Evolutionary conservation across 106 monocot genomes (phyloP).

Genomic region (Xerophyta viscosa): DNA sequence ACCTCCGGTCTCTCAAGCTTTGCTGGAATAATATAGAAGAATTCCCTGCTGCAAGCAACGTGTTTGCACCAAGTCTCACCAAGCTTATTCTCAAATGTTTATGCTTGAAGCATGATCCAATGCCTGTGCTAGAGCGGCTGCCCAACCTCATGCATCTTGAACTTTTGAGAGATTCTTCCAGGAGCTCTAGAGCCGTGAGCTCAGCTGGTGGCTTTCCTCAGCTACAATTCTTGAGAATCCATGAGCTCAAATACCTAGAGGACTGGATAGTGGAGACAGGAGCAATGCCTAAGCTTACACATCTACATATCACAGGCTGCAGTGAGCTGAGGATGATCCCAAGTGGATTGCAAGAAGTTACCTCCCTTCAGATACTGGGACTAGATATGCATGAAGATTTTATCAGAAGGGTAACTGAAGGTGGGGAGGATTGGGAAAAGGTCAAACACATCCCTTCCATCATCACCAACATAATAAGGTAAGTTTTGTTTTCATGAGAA

Average conservation of each 20-base stretch:
- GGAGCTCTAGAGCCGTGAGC: background rate
- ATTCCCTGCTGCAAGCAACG: background rate
- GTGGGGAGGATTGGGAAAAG: background rate
- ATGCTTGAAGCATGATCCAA: background rate
- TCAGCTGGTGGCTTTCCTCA: background rate
- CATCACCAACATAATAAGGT: too few species aligned
- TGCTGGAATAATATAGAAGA: background rate
- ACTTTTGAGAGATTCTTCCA: background rate
- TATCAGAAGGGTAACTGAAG: background rate
- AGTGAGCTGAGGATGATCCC: background rate
- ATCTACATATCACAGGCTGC: background rate
- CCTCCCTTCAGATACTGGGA: background rate
- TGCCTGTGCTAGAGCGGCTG: background rate
- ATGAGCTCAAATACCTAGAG: background rate
- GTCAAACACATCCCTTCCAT: background rate
- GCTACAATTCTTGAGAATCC: background rate
- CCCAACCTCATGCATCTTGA: background rate
- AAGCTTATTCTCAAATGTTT: background rate
- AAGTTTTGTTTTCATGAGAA: too few species aligned
- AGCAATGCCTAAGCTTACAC: background rate
- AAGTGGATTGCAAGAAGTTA: background rate
- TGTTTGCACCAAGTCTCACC: background rate
- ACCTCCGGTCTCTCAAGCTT: background rate
- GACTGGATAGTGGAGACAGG: background rate
- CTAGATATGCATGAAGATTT: too few species aligned